Evolutionary conservation across 2,329 filamentous ascomycete species (phyloP).

Genomic region (Fusarium marasasianum): DNA sequence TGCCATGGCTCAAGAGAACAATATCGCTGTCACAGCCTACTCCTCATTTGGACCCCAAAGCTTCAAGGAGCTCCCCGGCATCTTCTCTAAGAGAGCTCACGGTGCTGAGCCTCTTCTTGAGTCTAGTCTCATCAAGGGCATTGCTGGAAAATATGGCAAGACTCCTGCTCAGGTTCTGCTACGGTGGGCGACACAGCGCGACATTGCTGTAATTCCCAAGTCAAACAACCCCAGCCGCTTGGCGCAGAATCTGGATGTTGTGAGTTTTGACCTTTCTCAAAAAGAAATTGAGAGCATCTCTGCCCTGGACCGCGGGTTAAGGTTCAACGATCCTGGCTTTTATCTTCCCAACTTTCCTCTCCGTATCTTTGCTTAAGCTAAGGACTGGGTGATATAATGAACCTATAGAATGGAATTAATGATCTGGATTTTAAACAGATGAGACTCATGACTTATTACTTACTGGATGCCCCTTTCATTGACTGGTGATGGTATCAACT

Average conservation of each 20-base stretch:
- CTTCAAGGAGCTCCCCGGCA: conserved; percentile 45
- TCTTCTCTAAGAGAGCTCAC: conserved; percentile 42
- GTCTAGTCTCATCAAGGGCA: conserved; percentile 54
- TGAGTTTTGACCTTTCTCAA: conserved; percentile 62
- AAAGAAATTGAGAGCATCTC: conserved; percentile 67
- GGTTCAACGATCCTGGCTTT: conserved; percentile 65
- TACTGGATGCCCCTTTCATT: not conserved
- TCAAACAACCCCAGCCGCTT: conserved; percentile 62
- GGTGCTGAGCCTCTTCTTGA: conserved; percentile 45
- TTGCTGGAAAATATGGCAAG: conserved; percentile 64
- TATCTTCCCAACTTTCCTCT: conserved; percentile 54
- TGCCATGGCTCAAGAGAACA: conserved; percentile 64
- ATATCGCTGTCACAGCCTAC: conserved; percentile 71
- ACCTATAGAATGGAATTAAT: not conserved
- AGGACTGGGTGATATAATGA: not conserved
- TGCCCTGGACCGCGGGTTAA: conserved; percentile 60
- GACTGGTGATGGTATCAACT: not conserved
- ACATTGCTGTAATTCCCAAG: conserved; percentile 73
- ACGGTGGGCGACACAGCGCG: conserved; percentile 72
- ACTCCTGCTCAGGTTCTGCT: conserved; percentile 73
- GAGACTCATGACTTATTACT: not conserved
- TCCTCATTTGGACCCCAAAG: conserved; percentile 70
- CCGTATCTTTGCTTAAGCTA: conserved; percentile 58
- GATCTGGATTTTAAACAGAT: conserved; percentile 1
- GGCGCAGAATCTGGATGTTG: conserved; percentile 65